These are phyloP conservation scores for Cladorrhinum sp. DNA, from an alignment of 2,329 filamentous ascomycete species.

Conservation along the genomic window DNA sequence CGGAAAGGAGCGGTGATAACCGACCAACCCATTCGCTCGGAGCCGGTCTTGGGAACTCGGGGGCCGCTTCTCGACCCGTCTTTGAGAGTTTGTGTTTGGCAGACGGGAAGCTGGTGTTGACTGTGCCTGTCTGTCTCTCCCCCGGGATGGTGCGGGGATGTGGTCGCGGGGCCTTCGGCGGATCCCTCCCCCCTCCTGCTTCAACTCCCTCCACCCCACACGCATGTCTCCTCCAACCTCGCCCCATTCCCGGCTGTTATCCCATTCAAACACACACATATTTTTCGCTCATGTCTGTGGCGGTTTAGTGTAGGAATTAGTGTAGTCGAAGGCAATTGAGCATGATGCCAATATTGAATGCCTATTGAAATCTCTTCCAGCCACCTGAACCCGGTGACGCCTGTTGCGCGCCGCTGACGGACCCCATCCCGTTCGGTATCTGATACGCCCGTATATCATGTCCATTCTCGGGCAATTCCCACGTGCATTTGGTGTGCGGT, in stretches of 20 bases:
- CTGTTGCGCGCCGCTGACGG: neutral
- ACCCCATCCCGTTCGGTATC: too few relatives aligned
- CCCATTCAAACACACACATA: neutral
- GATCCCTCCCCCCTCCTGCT: neutral
- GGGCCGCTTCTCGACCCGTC: neutral
- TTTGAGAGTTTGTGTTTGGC: neutral
- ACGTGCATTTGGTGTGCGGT: slow-evolving; percentile 1
- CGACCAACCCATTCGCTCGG: slow-evolving; percentile 3
- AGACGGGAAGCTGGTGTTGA: neutral
- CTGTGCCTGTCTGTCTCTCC: neutral
- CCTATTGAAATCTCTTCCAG: neutral
- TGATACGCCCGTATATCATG: neutral
- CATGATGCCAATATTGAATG: neutral
- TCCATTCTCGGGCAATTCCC: slow-evolving; percentile 1
- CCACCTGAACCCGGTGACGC: neutral
- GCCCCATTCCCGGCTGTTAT: neutral
- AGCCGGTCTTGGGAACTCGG: neutral
- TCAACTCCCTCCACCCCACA: neutral
- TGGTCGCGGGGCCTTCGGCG: neutral
- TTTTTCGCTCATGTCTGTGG: slow-evolving; percentile 3
- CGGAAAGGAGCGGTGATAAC: slow-evolving; percentile 1
- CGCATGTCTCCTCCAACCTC: neutral
- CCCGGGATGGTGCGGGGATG: slow-evolving; percentile 1
- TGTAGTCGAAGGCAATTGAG: neutral
- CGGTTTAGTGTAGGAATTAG: neutral